phyloP scores from a whole-genome alignment of 805 yeast species.

The Metschnikowia noctiluminum region DNA sequence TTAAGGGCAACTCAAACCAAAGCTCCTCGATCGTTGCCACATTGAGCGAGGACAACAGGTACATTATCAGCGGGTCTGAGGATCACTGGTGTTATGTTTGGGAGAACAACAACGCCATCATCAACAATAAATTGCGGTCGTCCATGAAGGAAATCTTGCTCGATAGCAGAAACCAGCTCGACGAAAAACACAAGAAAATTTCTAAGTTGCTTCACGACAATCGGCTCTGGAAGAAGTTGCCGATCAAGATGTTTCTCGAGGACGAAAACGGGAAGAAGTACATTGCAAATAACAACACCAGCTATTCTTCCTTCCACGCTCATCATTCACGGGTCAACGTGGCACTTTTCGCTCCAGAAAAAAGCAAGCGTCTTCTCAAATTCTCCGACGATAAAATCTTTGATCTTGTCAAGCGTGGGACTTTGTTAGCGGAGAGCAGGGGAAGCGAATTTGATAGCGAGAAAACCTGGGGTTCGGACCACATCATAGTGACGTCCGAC shows the following conservation, averaged over 20 bases:
- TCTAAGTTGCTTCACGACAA: conserved; percentile 28
- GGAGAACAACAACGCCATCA: conserved; percentile 48
- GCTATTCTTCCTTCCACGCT: conserved; percentile 72
- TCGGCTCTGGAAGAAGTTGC: conserved; percentile 26
- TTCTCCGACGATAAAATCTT: conserved; percentile 77
- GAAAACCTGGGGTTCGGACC: conserved; percentile 23
- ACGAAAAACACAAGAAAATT: conserved; percentile 30
- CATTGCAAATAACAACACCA: conserved; percentile 49
- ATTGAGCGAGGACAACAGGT: conserved; percentile 51
- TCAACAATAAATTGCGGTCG: conserved; percentile 35
- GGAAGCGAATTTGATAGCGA: conserved; percentile 2
- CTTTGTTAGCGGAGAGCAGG: conserved; percentile 8
- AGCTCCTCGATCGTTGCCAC: conserved; percentile 71
- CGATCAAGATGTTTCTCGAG: conserved; percentile 25
- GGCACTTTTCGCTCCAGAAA: conserved; percentile 74
- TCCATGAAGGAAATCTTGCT: conserved; percentile 33
- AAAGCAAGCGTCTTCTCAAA: conserved; percentile 60
- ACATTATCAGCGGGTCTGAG: conserved; percentile 77
- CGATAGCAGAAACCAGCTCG: conserved; percentile 34
- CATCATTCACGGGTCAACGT: conserved; percentile 71
- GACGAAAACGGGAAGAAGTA: conserved; percentile 18
- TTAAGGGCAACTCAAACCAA: conserved; percentile 70
- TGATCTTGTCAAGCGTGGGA: conserved; percentile 45
- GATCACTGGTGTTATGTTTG: conserved; percentile 86
- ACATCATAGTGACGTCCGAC: conserved; percentile 76